These are phyloP conservation scores for Pilasporangium apinafurcum DNA, from an alignment of 352 stramenopile species.

Conservation along the genomic window DNA sequence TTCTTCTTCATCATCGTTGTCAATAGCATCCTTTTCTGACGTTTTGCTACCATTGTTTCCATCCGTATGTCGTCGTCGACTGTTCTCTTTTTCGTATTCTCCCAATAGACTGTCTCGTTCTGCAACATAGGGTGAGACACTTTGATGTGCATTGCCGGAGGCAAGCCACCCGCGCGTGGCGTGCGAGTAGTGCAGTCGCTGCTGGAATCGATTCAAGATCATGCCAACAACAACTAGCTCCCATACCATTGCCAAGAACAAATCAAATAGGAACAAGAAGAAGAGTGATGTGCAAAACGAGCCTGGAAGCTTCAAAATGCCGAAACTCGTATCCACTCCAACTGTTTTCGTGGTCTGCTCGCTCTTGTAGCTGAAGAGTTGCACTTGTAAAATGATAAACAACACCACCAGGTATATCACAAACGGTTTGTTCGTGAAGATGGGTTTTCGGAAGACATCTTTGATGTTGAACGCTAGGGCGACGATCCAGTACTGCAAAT, in stretches of 20 bases:
- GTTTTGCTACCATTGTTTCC: constrained; percentile 8
- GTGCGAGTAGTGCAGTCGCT: constrained; percentile 20
- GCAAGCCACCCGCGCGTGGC: constrained; percentile 7
- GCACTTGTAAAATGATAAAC: constrained; percentile 46
- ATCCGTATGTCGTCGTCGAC: constrained; percentile 3
- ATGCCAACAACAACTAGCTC: constrained; percentile 54
- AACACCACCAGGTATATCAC: constrained; percentile 40
- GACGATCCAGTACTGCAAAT: constrained; percentile 74
- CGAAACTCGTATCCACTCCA: constrained; percentile 54
- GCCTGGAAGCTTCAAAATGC: constrained; percentile 37
- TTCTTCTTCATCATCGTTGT: constrained; percentile 34
- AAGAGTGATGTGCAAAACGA: constrained; percentile 59
- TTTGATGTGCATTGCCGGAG: constrained; percentile 8
- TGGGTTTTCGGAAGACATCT: constrained; percentile 53
- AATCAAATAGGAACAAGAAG: constrained; percentile 62
- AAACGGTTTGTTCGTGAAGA: constrained; percentile 50
- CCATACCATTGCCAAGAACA: constrained; percentile 45
- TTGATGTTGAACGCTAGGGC: constrained; percentile 59
- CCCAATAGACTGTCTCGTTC: constrained; percentile 46
- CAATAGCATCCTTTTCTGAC: constrained; percentile 1
- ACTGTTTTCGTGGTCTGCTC: constrained; percentile 33
- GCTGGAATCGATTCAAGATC: constrained; percentile 41
- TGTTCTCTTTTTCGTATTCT: constrained; percentile 2
- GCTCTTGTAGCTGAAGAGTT: constrained; percentile 62
- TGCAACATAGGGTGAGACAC: constrained; percentile 36